Evolutionary conservation across 345 rosid species (phyloP).

Genomic region (Gynandropsis gynandra): DNA sequence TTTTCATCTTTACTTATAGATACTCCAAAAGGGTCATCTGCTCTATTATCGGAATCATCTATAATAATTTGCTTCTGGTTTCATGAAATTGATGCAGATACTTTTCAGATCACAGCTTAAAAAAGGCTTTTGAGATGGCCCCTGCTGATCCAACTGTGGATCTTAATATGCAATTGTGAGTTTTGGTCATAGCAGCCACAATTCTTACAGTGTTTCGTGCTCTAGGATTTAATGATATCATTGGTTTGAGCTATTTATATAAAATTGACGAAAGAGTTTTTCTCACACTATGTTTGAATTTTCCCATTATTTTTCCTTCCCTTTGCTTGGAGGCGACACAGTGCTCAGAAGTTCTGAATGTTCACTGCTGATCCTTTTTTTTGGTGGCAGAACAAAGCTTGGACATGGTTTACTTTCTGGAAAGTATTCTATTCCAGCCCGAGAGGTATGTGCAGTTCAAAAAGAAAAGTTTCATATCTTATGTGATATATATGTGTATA

Average conservation of each 20-base stretch:
- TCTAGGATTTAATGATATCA: conserved; percentile 10
- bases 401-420: conserved; percentile 96
- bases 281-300: not conserved
- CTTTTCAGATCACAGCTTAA: conserved; percentile 57
- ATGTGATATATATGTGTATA: not conserved
- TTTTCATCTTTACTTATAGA: conserved; percentile 11
- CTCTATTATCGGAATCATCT: conserved; percentile 5
- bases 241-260: conserved; percentile 9
- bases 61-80: conserved; percentile 15
- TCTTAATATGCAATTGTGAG: conserved; percentile 94
- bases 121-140: conserved; percentile 72
- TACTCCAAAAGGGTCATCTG: not conserved
- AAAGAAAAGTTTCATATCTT: not conserved
- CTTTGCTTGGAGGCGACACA: conserved; percentile 5
- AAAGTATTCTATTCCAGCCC: conserved; percentile 70
- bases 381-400: conserved; percentile 74
- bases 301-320: not conserved
- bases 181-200: conserved; percentile 13
- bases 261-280: conserved; percentile 1
- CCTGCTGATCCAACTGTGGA: conserved; percentile 98
- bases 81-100: conserved; percentile 41
- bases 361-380: conserved; percentile 18
- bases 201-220: conserved; percentile 2
- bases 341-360: conserved; percentile 12
- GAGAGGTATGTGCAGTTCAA: conserved; percentile 42